Conservation (phyloP, 2,329 filamentous ascomycete genomes). For the Calcarisporium arbuscula region DNA sequence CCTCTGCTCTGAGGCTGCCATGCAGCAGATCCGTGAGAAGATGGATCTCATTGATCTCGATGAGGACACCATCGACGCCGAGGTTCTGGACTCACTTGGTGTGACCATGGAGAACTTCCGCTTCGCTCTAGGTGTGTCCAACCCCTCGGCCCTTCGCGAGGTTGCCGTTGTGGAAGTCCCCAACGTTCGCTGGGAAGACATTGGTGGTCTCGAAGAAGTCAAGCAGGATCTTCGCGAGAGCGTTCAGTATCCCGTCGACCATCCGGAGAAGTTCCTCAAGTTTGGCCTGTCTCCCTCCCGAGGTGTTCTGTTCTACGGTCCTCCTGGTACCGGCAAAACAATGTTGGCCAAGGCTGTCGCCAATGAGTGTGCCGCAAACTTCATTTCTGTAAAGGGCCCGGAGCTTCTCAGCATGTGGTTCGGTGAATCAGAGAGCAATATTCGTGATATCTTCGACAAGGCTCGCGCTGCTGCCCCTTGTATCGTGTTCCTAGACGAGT, state of each 20-base stretch:
- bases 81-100: slow-evolving; percentile 94
- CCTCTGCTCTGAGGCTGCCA: slow-evolving; percentile 96
- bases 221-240: slow-evolving; percentile 99
- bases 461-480: slow-evolving; percentile 95
- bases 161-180: slow-evolving; percentile 98
- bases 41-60: slow-evolving; percentile 99
- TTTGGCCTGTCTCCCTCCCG: slow-evolving; percentile 96
- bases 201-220: slow-evolving; percentile 95
- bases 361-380: slow-evolving; percentile 99
- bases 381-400: slow-evolving; percentile 98
- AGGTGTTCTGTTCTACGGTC: slow-evolving; percentile 97
- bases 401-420: slow-evolving; percentile 99
- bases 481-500: slow-evolving; percentile 96
- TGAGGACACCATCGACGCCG: slow-evolving; percentile 97
- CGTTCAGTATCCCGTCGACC: slow-evolving; percentile 98
- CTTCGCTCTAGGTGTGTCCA: slow-evolving; percentile 94
- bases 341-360: slow-evolving; percentile 98
- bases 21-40: slow-evolving; percentile 99
- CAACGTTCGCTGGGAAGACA: slow-evolving; percentile 99
- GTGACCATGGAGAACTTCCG: slow-evolving; percentile 99
- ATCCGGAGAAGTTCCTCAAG: slow-evolving; percentile 99
- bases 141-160: slow-evolving; percentile 96
- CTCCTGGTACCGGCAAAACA: slow-evolving; percentile 99
- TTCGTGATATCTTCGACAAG: slow-evolving; percentile 99
- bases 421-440: slow-evolving; percentile 99